phyloP scores from a whole-genome alignment of 2,329 filamentous ascomycete species.

The Colletotrichum musae region DNA sequence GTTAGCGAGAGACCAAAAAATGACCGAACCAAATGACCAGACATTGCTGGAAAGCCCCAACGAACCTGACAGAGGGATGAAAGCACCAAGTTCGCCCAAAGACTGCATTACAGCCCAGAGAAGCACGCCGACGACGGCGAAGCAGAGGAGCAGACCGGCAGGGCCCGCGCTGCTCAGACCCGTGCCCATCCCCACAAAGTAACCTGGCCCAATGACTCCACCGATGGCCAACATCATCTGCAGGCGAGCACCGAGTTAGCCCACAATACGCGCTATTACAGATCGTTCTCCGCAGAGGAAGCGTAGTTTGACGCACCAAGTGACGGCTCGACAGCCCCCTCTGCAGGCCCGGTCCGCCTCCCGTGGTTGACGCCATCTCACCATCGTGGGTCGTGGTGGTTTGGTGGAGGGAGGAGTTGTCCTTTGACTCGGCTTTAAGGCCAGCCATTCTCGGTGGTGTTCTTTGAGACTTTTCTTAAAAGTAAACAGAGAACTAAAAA shows the following conservation, averaged over 20 bases:
- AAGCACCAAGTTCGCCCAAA: slow-evolving; percentile 61
- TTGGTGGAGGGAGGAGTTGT: background rate
- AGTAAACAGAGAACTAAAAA: too few species aligned
- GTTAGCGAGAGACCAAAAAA: too few species aligned
- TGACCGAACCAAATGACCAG: background rate
- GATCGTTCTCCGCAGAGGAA: background rate
- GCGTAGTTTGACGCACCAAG: background rate
- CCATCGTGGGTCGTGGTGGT: slow-evolving; percentile 10
- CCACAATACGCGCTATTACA: background rate
- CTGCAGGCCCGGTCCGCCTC: slow-evolving; percentile 15
- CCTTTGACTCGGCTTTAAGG: slow-evolving; percentile 18
- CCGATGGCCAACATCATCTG: slow-evolving; percentile 78
- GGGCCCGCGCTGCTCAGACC: slow-evolving; percentile 72
- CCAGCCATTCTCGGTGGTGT: background rate
- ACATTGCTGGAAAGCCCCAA: background rate
- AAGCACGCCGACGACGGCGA: slow-evolving; percentile 69
- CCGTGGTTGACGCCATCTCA: background rate
- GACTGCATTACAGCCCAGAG: slow-evolving; percentile 72
- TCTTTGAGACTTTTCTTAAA: too few species aligned
- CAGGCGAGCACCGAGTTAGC: slow-evolving; percentile 6
- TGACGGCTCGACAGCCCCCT: background rate
- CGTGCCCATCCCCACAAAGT: slow-evolving; percentile 75
- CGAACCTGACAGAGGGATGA: slow-evolving; percentile 16
- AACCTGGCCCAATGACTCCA: slow-evolving; percentile 71
- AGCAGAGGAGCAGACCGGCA: slow-evolving; percentile 70